Evolutionary conservation across 306 rosid species (phyloP).

Genomic region (Inga oerstediana): DNA sequence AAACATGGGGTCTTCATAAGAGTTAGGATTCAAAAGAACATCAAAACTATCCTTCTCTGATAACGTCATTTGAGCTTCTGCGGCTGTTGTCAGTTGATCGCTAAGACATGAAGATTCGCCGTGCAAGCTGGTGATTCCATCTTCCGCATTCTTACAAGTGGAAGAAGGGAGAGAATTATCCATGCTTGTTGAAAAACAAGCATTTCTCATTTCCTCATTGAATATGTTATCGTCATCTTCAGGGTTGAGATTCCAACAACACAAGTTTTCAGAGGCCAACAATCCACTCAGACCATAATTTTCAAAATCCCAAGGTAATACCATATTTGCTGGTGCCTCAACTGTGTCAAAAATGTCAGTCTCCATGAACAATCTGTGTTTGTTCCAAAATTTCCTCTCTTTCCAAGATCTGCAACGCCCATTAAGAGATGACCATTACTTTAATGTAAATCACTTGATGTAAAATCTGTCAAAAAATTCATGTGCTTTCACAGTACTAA

Average conservation of each 20-base stretch:
- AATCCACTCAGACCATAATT: constrained; percentile 49
- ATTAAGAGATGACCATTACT: constrained; percentile 1
- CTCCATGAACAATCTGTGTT: constrained; percentile 50
- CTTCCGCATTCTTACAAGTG: constrained; percentile 18
- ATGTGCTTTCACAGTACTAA: constrained; percentile 32
- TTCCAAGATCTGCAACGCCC: constrained; percentile 60
- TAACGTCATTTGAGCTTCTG: constrained; percentile 29
- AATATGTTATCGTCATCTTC: constrained; percentile 16
- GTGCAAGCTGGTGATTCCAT: constrained; percentile 24
- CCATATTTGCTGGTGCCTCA: constrained; percentile 28
- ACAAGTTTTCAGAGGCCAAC: constrained; percentile 50
- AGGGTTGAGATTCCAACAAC: constrained; percentile 37
- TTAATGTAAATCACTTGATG: neutral
- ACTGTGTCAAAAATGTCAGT: constrained; percentile 33
- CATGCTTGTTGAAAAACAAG: constrained; percentile 34
- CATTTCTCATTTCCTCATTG: constrained; percentile 31
- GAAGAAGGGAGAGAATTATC: constrained; percentile 27
- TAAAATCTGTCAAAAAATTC: neutral
- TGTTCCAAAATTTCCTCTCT: constrained; percentile 51
- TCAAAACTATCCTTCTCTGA: constrained; percentile 24
- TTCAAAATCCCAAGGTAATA: constrained; percentile 43
- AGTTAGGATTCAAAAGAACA: constrained; percentile 33
- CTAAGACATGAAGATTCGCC: constrained; percentile 32
- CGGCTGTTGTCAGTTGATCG: constrained; percentile 29
- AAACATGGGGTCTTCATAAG: constrained; percentile 27